Base-by-base conservation (phyloP, 768 basidiomycete genomes). In the Leccinum subgranulosum region DNA sequence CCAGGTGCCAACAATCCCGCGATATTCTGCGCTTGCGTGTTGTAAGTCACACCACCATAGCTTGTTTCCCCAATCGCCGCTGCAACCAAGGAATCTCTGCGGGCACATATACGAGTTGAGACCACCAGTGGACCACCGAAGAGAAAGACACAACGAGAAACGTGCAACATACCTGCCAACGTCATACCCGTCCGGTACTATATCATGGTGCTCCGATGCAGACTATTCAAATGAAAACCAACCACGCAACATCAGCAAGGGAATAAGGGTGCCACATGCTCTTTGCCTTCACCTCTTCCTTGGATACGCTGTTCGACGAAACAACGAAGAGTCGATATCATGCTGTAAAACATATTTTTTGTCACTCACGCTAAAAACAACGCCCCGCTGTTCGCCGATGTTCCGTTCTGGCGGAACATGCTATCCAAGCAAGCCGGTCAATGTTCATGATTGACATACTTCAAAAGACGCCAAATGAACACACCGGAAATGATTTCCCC, bases 371-470 rank as follows among this genome's bases (percentile, higher is more conserved):
- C 83, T 19, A 85, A 74, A 69, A 88, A 90, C 28, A 87, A 68
- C 4, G 80, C 78, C 1, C 75, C 74, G 31, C 69, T 81, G 51
- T 78, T 39, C 2, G 85, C 86, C 15, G 28, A 21, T 3, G 80
- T 66, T 1, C 86, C 86, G 59, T 87, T 83, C 68, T 88, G 86
- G 43, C 77, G 77, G 68, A 68, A 87, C 6, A 83, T 74, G 14
- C 84, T 61, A 25, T 28, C 12, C 27, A 23, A 25, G 19, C 51
- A 21, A 39, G 2, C 33, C n/a, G 21, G 21, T 46, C 45, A 46
- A 11, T 9, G 17, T 29, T 11, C 28, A 31, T 2, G 28, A 11
- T 28, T 2, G 14, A 25, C 4, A 46, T 11, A 14, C 6, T 17
- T 17, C 5, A 14, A 48, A 21, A 48, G 14, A 27, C 48, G 17